These are phyloP conservation scores for Echria macrotheca DNA, from an alignment of 495 filamentous ascomycete genomes.

Conservation along the genomic window DNA sequence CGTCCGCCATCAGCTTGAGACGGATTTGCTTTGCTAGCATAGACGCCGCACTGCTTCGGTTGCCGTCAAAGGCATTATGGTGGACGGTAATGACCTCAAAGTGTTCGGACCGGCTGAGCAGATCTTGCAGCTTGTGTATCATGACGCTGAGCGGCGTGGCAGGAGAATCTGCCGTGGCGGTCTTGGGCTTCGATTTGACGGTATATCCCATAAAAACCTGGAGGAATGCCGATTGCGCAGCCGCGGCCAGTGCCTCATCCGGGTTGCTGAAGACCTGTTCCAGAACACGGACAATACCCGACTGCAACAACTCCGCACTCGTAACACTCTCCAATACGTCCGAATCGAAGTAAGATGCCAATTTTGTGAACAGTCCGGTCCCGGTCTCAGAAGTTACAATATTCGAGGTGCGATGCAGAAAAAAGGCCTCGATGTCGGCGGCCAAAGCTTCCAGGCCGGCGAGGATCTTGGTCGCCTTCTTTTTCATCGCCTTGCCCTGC, in stretches of 20 bases:
- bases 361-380: conserved; percentile 60
- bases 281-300: conserved; percentile 78
- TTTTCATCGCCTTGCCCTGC: conserved; percentile 60
- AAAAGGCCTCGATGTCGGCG: conserved; percentile 62
- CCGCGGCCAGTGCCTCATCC: conserved; percentile 46
- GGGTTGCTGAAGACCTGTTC: conserved; percentile 74
- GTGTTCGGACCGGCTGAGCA: conserved; percentile 93
- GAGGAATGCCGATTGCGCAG: conserved; percentile 77
- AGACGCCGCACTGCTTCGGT: conserved; percentile 83
- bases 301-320: conserved; percentile 90
- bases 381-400: conserved; percentile 46
- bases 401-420: conserved; percentile 47
- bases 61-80: conserved; percentile 86
- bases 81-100: conserved; percentile 96
- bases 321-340: conserved; percentile 88
- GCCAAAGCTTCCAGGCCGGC: conserved; percentile 66
- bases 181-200: conserved; percentile 56
- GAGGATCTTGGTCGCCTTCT: conserved; percentile 71
- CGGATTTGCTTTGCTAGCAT: conserved; percentile 97
- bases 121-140: conserved; percentile 90
- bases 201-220: conserved; percentile 87
- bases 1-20: conserved; percentile 82
- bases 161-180: conserved; percentile 55
- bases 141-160: conserved; percentile 86
- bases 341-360: conserved; percentile 85